Evolutionary conservation across 805 yeast genomes (phyloP), one percentile per base, ranked within the genome.

Genomic region (Deakozyma indianensis): DNA sequence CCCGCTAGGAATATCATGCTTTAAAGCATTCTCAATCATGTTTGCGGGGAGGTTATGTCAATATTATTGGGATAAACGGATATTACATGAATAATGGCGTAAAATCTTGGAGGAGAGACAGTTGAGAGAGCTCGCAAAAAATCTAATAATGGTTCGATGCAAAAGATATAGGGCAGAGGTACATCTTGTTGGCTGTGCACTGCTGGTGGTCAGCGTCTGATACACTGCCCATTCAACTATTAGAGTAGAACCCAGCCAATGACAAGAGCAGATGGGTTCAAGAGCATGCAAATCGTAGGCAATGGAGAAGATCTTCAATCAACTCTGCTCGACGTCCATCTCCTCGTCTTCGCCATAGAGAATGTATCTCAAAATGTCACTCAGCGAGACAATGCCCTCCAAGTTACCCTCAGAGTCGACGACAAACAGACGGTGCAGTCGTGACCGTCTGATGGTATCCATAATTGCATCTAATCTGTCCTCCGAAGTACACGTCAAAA

Each of bases 371-470:
- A 92, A 71, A 46, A 92, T 88, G 61, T 92, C 98, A 59, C 95
- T 83, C 56, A 92, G 68, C 0, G 97, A 84, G 48, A 92, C 78
- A 23, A 92, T 90, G 21, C 95, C 95, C 38, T 77, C 65, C 52
- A 92, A 68, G 43, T 69, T 73, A 5, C 94, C 90, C 20, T 73
- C 71, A n/a, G 77, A 80, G 61, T 92, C 95, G 23, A 92, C 95
- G 24, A 92, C 87, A 57, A 88, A 85, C 58, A 92, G 73, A 61
- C 99, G 74, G 61, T 92, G 96, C 49, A 92, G 72, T 53, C 97
- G 75, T 27, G 94, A 80, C 54, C 87, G 83, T 56, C 96, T 75
- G 48, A 92, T 86, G 28, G 95, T 88, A 60, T 88, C 96, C 78
- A 92, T 74, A 47, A 92, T 82, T 15, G 94, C 85, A 50, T 90